A percentile compares a stretch with the other conserved stretches of the same genome.
Conservation (phyloP, 106 monocot genomes). For the Agapanthus africanus region DNA sequence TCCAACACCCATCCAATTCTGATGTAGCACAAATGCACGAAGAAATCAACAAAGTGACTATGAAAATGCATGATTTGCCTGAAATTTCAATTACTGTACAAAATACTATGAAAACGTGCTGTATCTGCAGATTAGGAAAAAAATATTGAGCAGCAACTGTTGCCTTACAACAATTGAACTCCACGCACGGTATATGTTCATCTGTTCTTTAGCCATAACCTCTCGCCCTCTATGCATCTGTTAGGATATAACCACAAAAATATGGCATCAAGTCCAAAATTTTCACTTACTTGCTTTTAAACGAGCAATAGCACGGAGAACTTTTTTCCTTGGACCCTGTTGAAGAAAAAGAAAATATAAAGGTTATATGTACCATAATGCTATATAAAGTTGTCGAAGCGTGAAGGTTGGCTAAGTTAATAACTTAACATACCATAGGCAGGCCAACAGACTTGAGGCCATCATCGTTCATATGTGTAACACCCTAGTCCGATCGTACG, state of each 20-base stretch:
- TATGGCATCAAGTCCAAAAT: not conserved
- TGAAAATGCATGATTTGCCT: not conserved
- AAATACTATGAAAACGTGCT: not conserved
- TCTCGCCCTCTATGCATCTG: not conserved
- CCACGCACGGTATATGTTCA: not conserved
- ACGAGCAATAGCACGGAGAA: slow-evolving; percentile 7
- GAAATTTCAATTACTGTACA: not conserved
- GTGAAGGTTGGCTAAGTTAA: not conserved
- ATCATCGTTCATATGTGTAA: slow-evolving; percentile 16
- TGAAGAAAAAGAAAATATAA: not conserved
- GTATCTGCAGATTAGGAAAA: not conserved
- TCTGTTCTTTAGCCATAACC: not conserved
- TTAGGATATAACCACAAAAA: not conserved
- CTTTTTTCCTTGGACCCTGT: slow-evolving; percentile 23
- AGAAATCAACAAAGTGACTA: not conserved
- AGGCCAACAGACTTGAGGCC: slow-evolving; percentile 19
- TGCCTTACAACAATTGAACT: not conserved
- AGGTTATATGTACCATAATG: too few relatives aligned
- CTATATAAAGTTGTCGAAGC: not conserved
- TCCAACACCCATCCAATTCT: not conserved
- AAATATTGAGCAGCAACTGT: too few relatives aligned
- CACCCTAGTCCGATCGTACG: too few relatives aligned
- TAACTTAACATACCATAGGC: slow-evolving; percentile 15
- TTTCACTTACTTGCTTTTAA: slow-evolving; percentile 2
- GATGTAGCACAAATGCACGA: not conserved